Percentiles rank a stretch among this genome's conserved stretches.
Conservation (phyloP, 2,329 filamentous ascomycete genomes). For the Cadophora gregata region DNA sequence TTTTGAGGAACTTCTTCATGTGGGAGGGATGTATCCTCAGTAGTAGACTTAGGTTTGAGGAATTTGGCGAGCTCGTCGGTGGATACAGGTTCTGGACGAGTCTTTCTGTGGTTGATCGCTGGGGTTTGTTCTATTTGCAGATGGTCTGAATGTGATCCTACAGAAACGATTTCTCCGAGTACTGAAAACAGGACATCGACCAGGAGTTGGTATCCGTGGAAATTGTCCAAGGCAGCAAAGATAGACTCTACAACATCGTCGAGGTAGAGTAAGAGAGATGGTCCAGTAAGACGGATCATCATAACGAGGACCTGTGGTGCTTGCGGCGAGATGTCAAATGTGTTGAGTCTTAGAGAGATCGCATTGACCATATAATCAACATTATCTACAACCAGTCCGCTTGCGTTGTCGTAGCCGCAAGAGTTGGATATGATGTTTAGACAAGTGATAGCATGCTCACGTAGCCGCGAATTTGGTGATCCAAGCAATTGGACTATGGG, state of each 20-base stretch:
- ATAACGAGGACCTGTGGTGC: conserved; percentile 89
- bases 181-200: conserved; percentile 87
- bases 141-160: conserved; percentile 69
- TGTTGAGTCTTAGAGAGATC: conserved; percentile 85
- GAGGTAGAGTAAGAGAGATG: conserved; percentile 81
- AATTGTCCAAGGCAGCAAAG: conserved; percentile 91
- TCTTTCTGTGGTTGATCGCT: conserved; percentile 51
- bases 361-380: conserved; percentile 97
- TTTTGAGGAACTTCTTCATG: conserved; percentile 42
- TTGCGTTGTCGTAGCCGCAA: conserved; percentile 77
- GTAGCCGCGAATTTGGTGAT: conserved; percentile 69
- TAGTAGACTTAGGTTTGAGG: conserved; percentile 57
- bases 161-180: conserved; percentile 80
- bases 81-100: conserved; percentile 45
- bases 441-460: conserved; percentile 81
- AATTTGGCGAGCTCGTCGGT: conserved; percentile 59
- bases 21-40: conserved; percentile 23
- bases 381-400: conserved; percentile 84
- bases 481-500: conserved; percentile 89
- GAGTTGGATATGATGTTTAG: conserved; percentile 79
- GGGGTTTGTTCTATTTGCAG: conserved; percentile 47
- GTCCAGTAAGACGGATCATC: conserved; percentile 90
- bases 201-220: conserved; percentile 87
- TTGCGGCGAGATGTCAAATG: conserved; percentile 89
- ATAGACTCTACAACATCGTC: conserved; percentile 92